Evolutionary conservation across 345 rosid species (phyloP).

Genomic region (Rhodamnia argentea): DNA sequence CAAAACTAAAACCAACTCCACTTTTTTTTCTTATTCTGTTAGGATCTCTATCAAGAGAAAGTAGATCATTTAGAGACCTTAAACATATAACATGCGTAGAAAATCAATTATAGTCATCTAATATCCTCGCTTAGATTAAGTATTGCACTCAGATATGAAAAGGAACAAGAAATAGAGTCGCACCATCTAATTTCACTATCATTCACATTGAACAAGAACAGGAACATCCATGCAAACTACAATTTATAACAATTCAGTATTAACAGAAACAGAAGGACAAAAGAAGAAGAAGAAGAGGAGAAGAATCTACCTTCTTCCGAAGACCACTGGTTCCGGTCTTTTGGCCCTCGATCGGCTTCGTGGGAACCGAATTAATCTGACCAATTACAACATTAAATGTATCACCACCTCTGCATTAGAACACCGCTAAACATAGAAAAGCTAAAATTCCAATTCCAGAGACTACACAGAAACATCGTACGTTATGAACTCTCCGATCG

Average conservation of each 20-base stretch:
- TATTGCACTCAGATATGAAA: background rate
- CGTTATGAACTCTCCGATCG: background rate
- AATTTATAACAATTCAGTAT: background rate
- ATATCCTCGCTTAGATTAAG: background rate
- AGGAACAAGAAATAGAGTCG: background rate
- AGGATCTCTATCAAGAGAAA: background rate
- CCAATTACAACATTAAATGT: background rate
- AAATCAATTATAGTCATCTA: background rate
- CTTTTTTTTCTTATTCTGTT: background rate
- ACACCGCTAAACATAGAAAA: background rate
- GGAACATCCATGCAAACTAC: background rate
- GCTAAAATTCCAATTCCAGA: background rate
- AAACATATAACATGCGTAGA: background rate
- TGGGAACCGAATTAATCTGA: slow-evolving; percentile 55
- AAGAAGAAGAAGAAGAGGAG: background rate
- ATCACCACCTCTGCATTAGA: background rate
- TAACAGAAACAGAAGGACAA: background rate
- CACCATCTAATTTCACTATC: background rate
- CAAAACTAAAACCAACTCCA: background rate
- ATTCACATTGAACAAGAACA: background rate
- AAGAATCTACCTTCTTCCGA: slow-evolving; percentile 58
- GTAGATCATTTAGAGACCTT: background rate
- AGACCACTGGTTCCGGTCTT: slow-evolving; percentile 86
- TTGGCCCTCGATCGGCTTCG: slow-evolving; percentile 75
- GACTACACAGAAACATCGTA: background rate